Evolutionary conservation across 495 filamentous ascomycete genomes (phyloP), one percentile per base, ranked within the genome.

Genomic region (Trichoderma gamsii): DNA sequence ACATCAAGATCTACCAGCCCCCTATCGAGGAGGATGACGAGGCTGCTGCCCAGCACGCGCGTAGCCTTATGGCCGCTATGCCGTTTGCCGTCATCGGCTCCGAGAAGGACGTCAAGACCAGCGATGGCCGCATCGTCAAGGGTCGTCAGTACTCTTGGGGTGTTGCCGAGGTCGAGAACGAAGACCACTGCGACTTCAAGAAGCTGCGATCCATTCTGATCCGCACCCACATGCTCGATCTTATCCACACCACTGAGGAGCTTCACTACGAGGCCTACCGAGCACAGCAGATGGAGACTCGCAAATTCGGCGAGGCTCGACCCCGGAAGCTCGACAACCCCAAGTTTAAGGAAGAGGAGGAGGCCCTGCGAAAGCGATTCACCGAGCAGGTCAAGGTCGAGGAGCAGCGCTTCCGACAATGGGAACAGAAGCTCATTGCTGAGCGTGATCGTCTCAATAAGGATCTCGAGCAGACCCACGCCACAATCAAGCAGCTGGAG

Each of bases 181-280:
- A 99, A 79, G 95, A 98, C 70, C 95, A 99, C 88, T 99, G 95
- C 80, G 95, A 99, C 82, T 99, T 99, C 83, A 99, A 99, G 90
- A 99, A 99, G 84, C 90, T 99, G 69, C 93, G 95, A 72, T 96
- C 93, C 23, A 98, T 98, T 74, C 85, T 99, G 70, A 98, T 99
- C 83, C 92, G 95, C 75, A 99, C 96, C n/a, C 95, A 99, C 84
- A 99, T 99, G 95, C 88, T 99, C 69, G 95, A 99, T 75, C 89
- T 99, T 61, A 99, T 99, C 79, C 96, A 98, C 86, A 99, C 95
- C 64, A 98, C 95, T 69, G 95, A 99, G 82, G 95, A 99, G 83
- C 88, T 90, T 72, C 95, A 99, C 85, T 99, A 99, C 83, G 95
- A 99, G 79, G 95, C 92, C 66, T 99, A 99, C 83, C 93, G 95